Evolutionary conservation across 2,329 filamentous ascomycete species (phyloP).

Genomic region (Monosporascus sp.): DNA sequence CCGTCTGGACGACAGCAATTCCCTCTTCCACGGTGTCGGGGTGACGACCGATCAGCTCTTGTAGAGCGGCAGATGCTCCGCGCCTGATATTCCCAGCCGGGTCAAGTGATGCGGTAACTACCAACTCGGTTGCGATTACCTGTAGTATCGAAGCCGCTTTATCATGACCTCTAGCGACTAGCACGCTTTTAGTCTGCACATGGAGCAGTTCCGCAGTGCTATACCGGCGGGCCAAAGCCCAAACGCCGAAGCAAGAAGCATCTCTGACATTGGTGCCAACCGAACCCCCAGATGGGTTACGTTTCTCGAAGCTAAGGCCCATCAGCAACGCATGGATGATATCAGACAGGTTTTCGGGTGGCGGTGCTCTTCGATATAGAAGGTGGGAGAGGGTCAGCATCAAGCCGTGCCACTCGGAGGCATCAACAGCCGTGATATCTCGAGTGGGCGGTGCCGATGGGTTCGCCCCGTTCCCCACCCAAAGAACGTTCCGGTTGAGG

Average conservation of each 20-base stretch:
- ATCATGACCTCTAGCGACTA: constrained; percentile 33
- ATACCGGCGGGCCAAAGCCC: constrained; percentile 86
- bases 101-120: constrained; percentile 78
- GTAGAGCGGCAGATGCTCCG: constrained; percentile 86
- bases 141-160: constrained; percentile 57
- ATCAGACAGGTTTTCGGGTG: constrained; percentile 61
- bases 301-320: constrained; percentile 83
- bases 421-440: constrained; percentile 71
- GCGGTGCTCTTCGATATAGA: constrained; percentile 77
- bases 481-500: constrained; percentile 54
- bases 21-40: constrained; percentile 78
- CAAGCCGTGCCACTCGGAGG: constrained; percentile 86
- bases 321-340: constrained; percentile 73
- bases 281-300: constrained; percentile 77
- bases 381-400: constrained; percentile 83
- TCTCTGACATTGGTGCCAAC: constrained; percentile 88
- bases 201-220: constrained; percentile 69
- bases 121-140: constrained; percentile 72
- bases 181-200: constrained; percentile 47
- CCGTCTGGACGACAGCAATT: constrained; percentile 78
- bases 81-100: constrained; percentile 89
- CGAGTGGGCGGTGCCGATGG: constrained; percentile 33
- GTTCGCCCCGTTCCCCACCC: constrained; percentile 35
- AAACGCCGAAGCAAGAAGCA: constrained; percentile 93
- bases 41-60: constrained; percentile 90